Conservation (phyloP, 2,329 filamentous ascomycete species). For the Paraconiothyrium brasiliense region DNA sequence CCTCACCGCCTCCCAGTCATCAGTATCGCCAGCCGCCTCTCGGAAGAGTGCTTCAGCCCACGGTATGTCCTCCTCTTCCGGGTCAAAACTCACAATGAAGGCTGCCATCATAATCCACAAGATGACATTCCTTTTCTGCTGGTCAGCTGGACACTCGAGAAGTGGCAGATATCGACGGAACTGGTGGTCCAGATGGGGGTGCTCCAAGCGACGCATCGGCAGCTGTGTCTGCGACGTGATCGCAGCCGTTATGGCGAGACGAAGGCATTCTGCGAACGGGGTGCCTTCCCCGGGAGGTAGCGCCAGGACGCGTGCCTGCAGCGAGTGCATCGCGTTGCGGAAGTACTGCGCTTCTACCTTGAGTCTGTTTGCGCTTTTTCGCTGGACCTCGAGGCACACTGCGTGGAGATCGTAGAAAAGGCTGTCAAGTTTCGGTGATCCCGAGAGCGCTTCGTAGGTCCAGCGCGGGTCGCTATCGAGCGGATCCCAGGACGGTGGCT, state of each 20-base stretch:
- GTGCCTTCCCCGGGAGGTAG: not conserved
- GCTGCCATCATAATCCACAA: not conserved
- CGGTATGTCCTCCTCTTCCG: not conserved
- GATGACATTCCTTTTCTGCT: not conserved
- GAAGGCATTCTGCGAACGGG: conserved; percentile 2
- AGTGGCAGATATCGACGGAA: not conserved
- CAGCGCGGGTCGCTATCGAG: not conserved
- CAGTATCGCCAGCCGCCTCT: not conserved
- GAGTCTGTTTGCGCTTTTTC: not conserved
- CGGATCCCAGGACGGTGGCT: not conserved
- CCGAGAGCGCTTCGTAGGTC: not conserved
- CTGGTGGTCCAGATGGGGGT: not conserved
- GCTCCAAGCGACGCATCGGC: conserved; percentile 1
- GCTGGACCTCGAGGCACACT: not conserved
- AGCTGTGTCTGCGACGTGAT: not conserved
- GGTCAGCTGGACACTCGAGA: not conserved
- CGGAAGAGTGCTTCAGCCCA: not conserved
- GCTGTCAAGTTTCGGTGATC: not conserved
- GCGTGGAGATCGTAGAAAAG: not conserved
- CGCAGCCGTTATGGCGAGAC: not conserved
- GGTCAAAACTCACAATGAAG: not conserved
- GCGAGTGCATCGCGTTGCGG: not conserved
- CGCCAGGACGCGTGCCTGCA: not conserved
- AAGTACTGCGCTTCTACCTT: not conserved
- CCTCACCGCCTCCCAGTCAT: not conserved